Evolutionary conservation across 2,329 filamentous ascomycete species (phyloP), one percentile per base, ranked within the genome.

Genomic region (Aspergillus jensenii): DNA sequence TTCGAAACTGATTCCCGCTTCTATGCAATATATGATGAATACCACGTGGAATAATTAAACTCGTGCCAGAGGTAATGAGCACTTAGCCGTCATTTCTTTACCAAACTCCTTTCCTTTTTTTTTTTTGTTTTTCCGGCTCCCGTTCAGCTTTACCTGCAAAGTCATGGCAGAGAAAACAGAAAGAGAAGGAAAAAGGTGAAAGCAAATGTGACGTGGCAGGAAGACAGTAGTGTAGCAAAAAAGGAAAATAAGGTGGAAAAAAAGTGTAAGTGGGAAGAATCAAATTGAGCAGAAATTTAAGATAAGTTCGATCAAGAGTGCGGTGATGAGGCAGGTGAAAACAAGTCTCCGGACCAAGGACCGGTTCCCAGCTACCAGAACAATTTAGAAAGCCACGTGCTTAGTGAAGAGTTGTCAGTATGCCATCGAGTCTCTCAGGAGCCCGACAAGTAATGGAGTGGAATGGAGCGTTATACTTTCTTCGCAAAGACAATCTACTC

Each of bases 401-500:
- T 41, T 47, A 11, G 23, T 33, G 11, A 33, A 25, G 19, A 43
- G 27, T 46, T 25, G 46, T 58, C 56, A 51, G 46, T 40, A 31
- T 45, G 25, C 27, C 31, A 50, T 37, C 43, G 44, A 40, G 21
- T 47, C 47, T 41, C 44, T 19, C 23, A 33, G 43, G 19, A 45
- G 35, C 35, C 53, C 48, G 48, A 37, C 6, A 39, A 47, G 47
- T 17, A 40, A 45, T 40, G 35, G 37, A 27, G 33, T 33, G 33
- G 31, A 21, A 17, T 37, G 19, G 23, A 19, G 40, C 41, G 25
- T 49, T 43, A 52, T 56, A 40, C 52, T 52, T 59, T 43, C 46
- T 50, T 51, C 49, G 60, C 62, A 59, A 64, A 67, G 58, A 62
- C 54, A 64, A 74, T 71, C 75, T 82, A 87, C 79, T 98, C 95